Conservation (phyloP, 2,329 filamentous ascomycete genomes). For the Sclerotiophoma versabilis region DNA sequence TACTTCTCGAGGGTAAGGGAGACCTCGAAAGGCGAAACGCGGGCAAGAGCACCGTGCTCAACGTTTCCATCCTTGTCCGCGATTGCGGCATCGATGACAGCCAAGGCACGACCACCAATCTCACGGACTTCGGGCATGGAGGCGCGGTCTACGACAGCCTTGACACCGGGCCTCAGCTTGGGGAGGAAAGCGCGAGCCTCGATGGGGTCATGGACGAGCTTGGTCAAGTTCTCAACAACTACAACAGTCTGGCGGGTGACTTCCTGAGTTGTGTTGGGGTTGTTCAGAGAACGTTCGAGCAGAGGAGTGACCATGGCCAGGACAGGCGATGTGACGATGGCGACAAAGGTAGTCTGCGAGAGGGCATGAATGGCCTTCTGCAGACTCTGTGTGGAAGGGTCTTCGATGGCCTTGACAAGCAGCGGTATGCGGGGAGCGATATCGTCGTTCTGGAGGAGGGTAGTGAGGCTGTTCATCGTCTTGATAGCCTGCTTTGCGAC, state of each 20-base stretch:
- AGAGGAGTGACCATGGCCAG: constrained; percentile 93
- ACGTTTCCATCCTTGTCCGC: constrained; percentile 63
- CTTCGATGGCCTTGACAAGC: constrained; percentile 92
- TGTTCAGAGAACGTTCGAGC: constrained; percentile 92
- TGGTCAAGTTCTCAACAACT: constrained; percentile 97
- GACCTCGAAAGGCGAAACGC: constrained; percentile 75
- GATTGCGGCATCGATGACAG: constrained; percentile 95
- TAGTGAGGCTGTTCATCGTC: constrained; percentile 90
- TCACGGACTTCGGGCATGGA: constrained; percentile 95
- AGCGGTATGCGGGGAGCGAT: constrained; percentile 91
- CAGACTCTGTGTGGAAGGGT: constrained; percentile 84
- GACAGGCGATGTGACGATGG: constrained; percentile 92
- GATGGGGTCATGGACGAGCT: constrained; percentile 93
- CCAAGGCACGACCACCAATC: constrained; percentile 80
- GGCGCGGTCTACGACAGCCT: constrained; percentile 84
- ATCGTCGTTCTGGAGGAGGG: constrained; percentile 94
- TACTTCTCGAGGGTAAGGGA: constrained; percentile 76
- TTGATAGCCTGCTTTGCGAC: constrained; percentile 84
- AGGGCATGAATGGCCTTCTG: constrained; percentile 97
- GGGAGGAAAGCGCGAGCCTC: constrained; percentile 95
- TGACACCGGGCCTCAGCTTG: constrained; percentile 91
- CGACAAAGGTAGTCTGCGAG: constrained; percentile 98
- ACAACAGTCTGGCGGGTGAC: constrained; percentile 95
- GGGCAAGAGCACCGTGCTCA: constrained; percentile 64
- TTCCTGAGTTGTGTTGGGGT: constrained; percentile 88